These are phyloP conservation scores for Amanita subjunquillea DNA, from an alignment of 768 basidiomycete species.

Conservation along the genomic window DNA sequence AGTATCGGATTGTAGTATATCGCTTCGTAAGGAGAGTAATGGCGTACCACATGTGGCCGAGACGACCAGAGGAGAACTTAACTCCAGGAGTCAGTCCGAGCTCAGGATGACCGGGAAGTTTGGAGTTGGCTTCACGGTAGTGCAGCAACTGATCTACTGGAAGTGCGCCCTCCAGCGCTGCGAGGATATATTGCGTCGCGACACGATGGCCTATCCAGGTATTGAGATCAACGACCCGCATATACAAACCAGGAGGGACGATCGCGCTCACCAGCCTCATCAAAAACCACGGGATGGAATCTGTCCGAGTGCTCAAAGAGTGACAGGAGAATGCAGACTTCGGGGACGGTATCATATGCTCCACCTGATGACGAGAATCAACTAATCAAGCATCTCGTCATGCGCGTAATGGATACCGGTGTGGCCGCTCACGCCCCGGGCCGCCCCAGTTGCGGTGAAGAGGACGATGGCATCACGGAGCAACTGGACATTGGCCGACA, in stretches of 20 bases:
- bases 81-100: constrained; percentile 86
- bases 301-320: constrained; percentile 58
- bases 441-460: constrained; percentile 80
- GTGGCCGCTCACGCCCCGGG: constrained; percentile 81
- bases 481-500: constrained; percentile 67
- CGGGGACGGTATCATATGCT: constrained; percentile 72
- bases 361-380: constrained; percentile 29
- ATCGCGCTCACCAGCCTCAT: constrained; percentile 58
- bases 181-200: constrained; percentile 79
- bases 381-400: neutral
- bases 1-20: neutral
- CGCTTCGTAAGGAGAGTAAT: neutral
- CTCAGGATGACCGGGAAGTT: constrained; percentile 85
- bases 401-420: constrained; percentile 38
- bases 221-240: neutral
- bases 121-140: constrained; percentile 80
- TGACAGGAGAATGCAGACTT: constrained; percentile 70
- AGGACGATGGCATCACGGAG: constrained; percentile 79
- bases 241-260: neutral
- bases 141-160: constrained; percentile 71
- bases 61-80: constrained; percentile 88
- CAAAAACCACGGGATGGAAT: constrained; percentile 63
- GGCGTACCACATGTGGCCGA: constrained; percentile 76
- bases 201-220: constrained; percentile 65
- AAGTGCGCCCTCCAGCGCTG: constrained; percentile 65